A percentile compares a stretch with the other conserved stretches of the same genome.
Evolutionary conservation across 2,329 filamentous ascomycete genomes (phyloP).

Genomic region (Cordyceps fumosorosea): DNA sequence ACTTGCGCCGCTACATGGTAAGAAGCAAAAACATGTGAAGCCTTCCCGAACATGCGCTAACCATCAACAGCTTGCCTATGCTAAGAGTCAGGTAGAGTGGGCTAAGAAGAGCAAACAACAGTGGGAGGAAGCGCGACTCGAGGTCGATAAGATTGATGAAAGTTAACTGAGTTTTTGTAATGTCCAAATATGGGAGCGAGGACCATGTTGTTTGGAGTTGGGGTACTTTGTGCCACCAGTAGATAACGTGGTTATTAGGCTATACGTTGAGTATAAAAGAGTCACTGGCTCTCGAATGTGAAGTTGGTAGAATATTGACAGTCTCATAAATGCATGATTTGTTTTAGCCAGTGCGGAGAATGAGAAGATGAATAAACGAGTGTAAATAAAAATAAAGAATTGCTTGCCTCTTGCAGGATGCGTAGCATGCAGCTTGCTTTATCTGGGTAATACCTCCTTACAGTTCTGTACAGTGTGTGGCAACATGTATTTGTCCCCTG

Average conservation of each 20-base stretch:
- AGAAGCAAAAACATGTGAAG: conserved; percentile 27
- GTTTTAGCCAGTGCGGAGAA: not conserved
- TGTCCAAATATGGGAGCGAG: not conserved
- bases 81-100: conserved; percentile 90
- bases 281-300: not conserved
- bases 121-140: conserved; percentile 83
- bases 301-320: conserved; percentile 7
- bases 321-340: not conserved
- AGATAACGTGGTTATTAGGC: not conserved
- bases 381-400: not conserved
- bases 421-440: no score
- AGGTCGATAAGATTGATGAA: conserved; percentile 81
- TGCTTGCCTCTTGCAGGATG: no score
- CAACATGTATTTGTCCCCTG: not conserved
- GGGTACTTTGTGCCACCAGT: not conserved
- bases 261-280: not conserved
- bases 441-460: no score
- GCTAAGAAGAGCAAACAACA: conserved; percentile 82
- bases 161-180: conserved; percentile 26
- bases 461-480: not conserved
- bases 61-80: conserved; percentile 69
- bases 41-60: conserved; percentile 18
- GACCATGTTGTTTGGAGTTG: conserved; percentile 10
- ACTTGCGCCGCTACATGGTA: conserved; percentile 93
- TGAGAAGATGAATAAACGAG: no score